Conservation (phyloP, 225 moss, liverwort and hornwort genomes). For the Straminergon stramineum region DNA sequence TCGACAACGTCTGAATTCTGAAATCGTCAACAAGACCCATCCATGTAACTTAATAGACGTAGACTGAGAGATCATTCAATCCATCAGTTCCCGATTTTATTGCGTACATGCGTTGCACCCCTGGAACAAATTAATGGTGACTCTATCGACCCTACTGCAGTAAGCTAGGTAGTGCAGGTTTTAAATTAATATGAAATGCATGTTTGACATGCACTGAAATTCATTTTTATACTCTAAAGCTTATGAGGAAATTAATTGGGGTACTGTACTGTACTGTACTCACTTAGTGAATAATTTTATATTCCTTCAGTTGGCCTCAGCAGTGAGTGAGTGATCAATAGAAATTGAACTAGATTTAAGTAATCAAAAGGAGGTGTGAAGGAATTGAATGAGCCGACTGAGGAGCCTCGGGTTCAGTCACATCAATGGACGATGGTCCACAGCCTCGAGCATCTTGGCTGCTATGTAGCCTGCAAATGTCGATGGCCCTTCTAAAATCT, state of each 20-base stretch:
- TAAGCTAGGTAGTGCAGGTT: not conserved
- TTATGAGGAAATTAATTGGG: not conserved
- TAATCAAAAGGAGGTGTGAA: not conserved
- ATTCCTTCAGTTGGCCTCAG: not conserved
- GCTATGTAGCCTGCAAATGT: conserved; percentile 73
- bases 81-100: not conserved
- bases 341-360: not conserved
- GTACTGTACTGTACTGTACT: not conserved
- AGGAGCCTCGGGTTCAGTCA: not conserved
- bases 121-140: not conserved
- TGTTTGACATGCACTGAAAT: not conserved
- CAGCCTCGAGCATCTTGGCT: conserved; percentile 62
- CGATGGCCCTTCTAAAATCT: conserved; percentile 71
- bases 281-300: not conserved
- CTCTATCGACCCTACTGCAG: not conserved
- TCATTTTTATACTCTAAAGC: not conserved
- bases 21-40: not conserved
- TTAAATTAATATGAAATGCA: not conserved
- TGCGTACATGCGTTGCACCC: not conserved
- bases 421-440: conserved; percentile 42
- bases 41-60: too few relatives aligned
- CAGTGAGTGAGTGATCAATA: not conserved
- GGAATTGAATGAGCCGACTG: not conserved
- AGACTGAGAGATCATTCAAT: not conserved
- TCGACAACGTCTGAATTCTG: not conserved